Evolutionary conservation across 2,329 filamentous ascomycete genomes (phyloP).

Genomic region (Cylindrodendrum hubeiense): DNA sequence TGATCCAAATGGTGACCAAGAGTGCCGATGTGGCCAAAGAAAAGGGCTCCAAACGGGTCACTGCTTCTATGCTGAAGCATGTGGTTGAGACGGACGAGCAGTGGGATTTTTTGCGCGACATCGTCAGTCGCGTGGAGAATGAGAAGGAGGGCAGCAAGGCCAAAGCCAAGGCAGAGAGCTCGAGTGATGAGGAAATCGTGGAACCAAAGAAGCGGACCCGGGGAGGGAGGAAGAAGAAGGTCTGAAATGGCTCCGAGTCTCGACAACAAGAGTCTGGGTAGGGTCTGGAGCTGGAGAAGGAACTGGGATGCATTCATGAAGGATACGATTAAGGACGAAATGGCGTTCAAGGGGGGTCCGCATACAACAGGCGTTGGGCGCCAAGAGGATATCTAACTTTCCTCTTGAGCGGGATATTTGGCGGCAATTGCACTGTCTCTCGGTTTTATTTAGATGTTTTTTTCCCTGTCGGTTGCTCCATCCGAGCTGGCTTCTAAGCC

Average conservation of each 20-base stretch:
- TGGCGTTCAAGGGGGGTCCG: constrained; percentile 41
- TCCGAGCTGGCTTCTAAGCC: background rate
- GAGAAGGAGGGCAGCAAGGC: constrained; percentile 61
- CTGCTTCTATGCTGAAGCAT: constrained; percentile 90
- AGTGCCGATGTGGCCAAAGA: constrained; percentile 86
- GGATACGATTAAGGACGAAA: constrained; percentile 42
- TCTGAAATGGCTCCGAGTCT: constrained; percentile 28
- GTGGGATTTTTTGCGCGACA: constrained; percentile 93
- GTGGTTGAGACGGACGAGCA: constrained; percentile 90
- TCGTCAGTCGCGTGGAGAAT: constrained; percentile 83
- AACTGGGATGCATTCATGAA: constrained; percentile 39
- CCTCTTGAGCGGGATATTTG: constrained; percentile 27
- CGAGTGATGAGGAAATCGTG: constrained; percentile 62
- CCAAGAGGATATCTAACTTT: constrained; percentile 29
- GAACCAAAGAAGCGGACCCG: constrained; percentile 63
- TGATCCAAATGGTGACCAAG: constrained; percentile 93
- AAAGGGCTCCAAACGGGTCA: constrained; percentile 89
- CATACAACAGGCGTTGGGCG: constrained; percentile 45
- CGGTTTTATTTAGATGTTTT: constrained; percentile 10
- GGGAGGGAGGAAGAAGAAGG: constrained; percentile 64
- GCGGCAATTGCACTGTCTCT: constrained; percentile 25
- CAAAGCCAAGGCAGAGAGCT: constrained; percentile 64
- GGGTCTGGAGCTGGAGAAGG: constrained; percentile 2
- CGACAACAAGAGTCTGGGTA: background rate
- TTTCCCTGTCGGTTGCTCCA: background rate